Percentiles rank a stretch among this genome's conserved stretches.
Conservation (phyloP, 1,284 basidiomycete species). For the Cryptococcus neoformans region DNA sequence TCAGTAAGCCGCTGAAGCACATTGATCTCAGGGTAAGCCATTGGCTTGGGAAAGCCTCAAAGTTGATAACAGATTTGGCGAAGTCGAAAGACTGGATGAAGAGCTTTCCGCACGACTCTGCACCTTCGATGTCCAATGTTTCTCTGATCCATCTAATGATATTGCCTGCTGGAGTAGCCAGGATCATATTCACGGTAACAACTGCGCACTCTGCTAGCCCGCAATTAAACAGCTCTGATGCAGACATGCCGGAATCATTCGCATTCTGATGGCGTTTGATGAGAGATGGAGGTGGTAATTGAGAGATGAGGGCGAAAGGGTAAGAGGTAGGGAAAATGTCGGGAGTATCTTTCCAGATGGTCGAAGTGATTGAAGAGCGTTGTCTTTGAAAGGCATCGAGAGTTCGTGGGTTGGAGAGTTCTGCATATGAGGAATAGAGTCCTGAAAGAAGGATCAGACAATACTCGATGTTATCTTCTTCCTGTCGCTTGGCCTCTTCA, state of each 20-base stretch:
- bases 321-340: slow-evolving; percentile 91
- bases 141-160: slow-evolving; percentile 75
- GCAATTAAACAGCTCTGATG: slow-evolving; percentile 64
- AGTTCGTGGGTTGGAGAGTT: slow-evolving; percentile 68
- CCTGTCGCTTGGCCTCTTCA: slow-evolving; percentile 63
- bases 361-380: slow-evolving; percentile 57
- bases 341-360: slow-evolving; percentile 61
- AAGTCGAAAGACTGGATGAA: slow-evolving; percentile 79
- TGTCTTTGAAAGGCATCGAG: slow-evolving; percentile 67
- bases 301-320: slow-evolving; percentile 79
- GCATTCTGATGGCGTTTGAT: slow-evolving; percentile 30
- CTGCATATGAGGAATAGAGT: slow-evolving; percentile 80
- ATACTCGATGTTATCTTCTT: slow-evolving; percentile 92
- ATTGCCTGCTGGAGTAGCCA: slow-evolving; percentile 73
- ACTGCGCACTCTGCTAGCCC: slow-evolving; percentile 81
- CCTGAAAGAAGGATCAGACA: slow-evolving; percentile 80
- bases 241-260: slow-evolving; percentile 24
- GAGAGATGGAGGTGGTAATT: slow-evolving; percentile 58
- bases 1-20: slow-evolving; percentile 81
- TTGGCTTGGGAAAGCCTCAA: slow-evolving; percentile 82
- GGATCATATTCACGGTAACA: slow-evolving; percentile 76
- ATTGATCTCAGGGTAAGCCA: slow-evolving; percentile 94
- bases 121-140: slow-evolving; percentile 79
- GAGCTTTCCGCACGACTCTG: slow-evolving; percentile 67
- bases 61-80: slow-evolving; percentile 74